Conservation (phyloP, 139 green algal species). For the Chlorella sp. region DNA sequence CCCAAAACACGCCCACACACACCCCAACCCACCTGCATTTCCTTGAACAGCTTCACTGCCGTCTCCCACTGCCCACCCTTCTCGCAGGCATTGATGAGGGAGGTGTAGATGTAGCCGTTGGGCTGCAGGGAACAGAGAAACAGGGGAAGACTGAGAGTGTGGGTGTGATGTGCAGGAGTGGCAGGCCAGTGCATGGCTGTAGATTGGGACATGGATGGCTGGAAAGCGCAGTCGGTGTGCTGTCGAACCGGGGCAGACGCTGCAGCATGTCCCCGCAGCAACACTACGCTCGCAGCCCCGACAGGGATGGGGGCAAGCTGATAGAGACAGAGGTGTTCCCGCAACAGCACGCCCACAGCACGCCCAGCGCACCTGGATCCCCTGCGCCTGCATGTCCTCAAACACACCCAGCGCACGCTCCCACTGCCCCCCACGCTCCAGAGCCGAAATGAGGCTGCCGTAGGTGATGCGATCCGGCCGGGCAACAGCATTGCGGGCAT, state of each 20-base stretch:
- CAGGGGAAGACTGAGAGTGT: not conserved
- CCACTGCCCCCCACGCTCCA: constrained; percentile 53
- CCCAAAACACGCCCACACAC: no score
- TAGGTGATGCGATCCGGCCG: constrained; percentile 83
- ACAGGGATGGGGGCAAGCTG: no score
- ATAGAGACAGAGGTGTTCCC: no score
- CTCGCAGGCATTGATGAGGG: constrained; percentile 64
- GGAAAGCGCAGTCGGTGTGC: no score
- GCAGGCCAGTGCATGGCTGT: not conserved
- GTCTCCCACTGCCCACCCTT: constrained; percentile 50
- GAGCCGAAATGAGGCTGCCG: constrained; percentile 74
- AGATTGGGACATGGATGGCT: no score
- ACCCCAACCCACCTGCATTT: constrained; percentile 46
- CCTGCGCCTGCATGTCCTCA: constrained; percentile 33
- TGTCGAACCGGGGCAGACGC: no score
- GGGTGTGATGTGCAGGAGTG: not conserved
- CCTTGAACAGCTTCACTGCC: constrained; percentile 54
- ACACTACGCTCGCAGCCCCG: no score
- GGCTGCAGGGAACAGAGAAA: constrained; percentile 19
- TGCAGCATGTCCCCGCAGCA: no score
- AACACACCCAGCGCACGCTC: constrained; percentile 41
- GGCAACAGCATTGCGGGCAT: constrained; percentile 33
- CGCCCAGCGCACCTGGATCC: constrained; percentile 18
- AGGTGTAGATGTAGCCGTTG: constrained; percentile 58
- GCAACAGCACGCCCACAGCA: not conserved